Conservation (phyloP, 1,284 basidiomycete species). For the Rhodotorula sp. region DNA sequence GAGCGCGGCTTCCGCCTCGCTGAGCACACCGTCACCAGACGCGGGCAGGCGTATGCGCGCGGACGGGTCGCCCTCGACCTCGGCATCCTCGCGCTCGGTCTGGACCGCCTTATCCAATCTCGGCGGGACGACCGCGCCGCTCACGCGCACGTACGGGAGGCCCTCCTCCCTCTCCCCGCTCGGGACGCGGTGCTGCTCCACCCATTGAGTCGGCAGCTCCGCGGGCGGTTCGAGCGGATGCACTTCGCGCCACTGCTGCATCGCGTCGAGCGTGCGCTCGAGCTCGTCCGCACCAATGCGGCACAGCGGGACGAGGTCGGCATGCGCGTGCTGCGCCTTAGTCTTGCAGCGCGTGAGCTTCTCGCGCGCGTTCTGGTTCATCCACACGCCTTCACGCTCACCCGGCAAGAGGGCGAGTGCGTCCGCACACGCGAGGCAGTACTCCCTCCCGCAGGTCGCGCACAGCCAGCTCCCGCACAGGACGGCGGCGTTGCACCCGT, state of each 20-base stretch:
- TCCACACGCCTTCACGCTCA: not conserved
- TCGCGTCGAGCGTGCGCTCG: conserved; percentile 63
- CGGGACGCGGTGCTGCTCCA: not conserved
- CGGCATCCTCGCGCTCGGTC: not conserved
- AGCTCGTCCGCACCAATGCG: conserved; percentile 70
- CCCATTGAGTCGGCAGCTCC: conserved; percentile 18
- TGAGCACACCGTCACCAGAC: not conserved
- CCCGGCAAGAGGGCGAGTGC: conserved; percentile 13
- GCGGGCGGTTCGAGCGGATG: conserved; percentile 23
- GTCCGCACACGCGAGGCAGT: conserved; percentile 74
- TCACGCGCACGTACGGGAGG: conserved; percentile 19
- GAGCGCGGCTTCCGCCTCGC: not conserved
- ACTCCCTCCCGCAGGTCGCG: conserved; percentile 81
- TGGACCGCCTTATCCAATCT: conserved; percentile 19
- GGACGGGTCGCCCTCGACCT: not conserved
- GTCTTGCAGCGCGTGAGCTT: conserved; percentile 11
- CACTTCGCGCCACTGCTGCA: conserved; percentile 58
- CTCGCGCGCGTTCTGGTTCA: not conserved
- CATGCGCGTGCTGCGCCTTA: not conserved
- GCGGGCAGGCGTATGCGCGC: not conserved
- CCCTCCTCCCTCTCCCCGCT: conserved; percentile 45
- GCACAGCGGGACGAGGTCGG: conserved; percentile 75
- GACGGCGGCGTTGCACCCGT: conserved; percentile 88
- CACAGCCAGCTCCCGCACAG: conserved; percentile 90
- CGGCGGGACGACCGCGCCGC: conserved; percentile 8